These are phyloP conservation scores for Collariella sp. DNA, from an alignment of 495 filamentous ascomycete genomes.

Conservation along the genomic window DNA sequence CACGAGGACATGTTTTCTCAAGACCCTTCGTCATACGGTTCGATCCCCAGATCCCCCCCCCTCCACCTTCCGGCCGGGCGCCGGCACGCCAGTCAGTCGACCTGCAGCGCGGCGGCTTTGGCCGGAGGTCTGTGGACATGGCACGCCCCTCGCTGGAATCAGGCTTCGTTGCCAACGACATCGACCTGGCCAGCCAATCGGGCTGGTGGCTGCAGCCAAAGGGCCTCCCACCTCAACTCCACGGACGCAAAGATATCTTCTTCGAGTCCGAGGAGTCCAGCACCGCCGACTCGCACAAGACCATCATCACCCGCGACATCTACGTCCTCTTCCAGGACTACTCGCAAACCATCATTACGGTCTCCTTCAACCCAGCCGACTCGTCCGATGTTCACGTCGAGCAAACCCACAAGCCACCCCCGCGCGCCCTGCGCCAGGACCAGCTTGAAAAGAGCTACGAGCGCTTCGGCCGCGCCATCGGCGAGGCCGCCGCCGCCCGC, in stretches of 20 bases:
- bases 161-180: slow-evolving; percentile 74
- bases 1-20: slow-evolving; percentile 22
- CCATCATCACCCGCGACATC: slow-evolving; percentile 64
- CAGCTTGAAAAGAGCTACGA: slow-evolving; percentile 79
- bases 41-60: slow-evolving; percentile 40
- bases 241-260: slow-evolving; percentile 74
- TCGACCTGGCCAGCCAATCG: slow-evolving; percentile 63
- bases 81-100: slow-evolving; percentile 62
- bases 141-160: slow-evolving; percentile 54
- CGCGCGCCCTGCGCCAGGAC: slow-evolving; percentile 79
- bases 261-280: slow-evolving; percentile 74
- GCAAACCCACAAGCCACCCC: slow-evolving; percentile 81
- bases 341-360: slow-evolving; percentile 83
- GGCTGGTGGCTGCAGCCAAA: slow-evolving; percentile 79
- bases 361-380: slow-evolving; percentile 68
- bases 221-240: slow-evolving; percentile 68
- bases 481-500: slow-evolving; percentile 54
- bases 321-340: slow-evolving; percentile 90
- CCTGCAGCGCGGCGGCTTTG: slow-evolving; percentile 42
- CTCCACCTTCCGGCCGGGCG: slow-evolving; percentile 35
- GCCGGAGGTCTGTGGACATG: slow-evolving; percentile 65
- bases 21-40: slow-evolving; percentile 16
- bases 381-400: slow-evolving; percentile 63
- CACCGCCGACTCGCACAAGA: slow-evolving; percentile 49
- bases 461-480: slow-evolving; percentile 65